phyloP scores from a whole-genome alignment of 176 grass and related monocot species.

The Carex scoparia region DNA sequence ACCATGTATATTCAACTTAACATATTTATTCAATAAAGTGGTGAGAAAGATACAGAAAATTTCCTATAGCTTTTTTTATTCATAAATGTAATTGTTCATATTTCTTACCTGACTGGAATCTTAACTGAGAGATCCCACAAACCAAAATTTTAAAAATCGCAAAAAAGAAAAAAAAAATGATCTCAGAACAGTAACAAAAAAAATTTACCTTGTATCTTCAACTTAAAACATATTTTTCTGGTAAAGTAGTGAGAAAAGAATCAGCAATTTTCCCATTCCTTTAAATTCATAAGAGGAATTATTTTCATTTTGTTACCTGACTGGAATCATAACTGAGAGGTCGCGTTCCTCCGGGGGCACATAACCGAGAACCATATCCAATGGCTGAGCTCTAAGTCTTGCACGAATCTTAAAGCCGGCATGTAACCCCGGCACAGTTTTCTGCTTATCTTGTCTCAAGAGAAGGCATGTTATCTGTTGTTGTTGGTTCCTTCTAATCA shows the following conservation, averaged over 20 bases:
- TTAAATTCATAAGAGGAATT: not conserved
- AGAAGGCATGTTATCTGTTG: not conserved
- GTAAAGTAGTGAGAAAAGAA: too few species aligned
- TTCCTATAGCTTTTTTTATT: not conserved
- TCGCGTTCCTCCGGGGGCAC: not conserved
- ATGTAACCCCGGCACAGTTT: not conserved
- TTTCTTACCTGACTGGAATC: not conserved
- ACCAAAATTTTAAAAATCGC: not conserved
- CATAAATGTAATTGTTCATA: not conserved
- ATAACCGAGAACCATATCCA: slow-evolving; percentile 6
- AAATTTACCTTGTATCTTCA: too few species aligned
- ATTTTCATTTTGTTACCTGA: not conserved
- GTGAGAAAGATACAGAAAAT: not conserved
- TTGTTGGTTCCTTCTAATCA: not conserved
- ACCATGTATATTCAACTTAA: not conserved
- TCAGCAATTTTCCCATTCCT: too few species aligned
- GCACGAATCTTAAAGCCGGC: not conserved
- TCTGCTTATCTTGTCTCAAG: not conserved
- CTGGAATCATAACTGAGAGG: not conserved
- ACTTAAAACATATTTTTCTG: too few species aligned
- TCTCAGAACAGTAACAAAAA: too few species aligned
- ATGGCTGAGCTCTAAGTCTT: not conserved
- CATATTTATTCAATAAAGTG: not conserved
- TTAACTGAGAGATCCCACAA: not conserved
- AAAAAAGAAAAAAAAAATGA: not conserved